Base-by-base conservation (phyloP, 352 stramenopile species). In the Phytophthora agathidicida region DNA sequence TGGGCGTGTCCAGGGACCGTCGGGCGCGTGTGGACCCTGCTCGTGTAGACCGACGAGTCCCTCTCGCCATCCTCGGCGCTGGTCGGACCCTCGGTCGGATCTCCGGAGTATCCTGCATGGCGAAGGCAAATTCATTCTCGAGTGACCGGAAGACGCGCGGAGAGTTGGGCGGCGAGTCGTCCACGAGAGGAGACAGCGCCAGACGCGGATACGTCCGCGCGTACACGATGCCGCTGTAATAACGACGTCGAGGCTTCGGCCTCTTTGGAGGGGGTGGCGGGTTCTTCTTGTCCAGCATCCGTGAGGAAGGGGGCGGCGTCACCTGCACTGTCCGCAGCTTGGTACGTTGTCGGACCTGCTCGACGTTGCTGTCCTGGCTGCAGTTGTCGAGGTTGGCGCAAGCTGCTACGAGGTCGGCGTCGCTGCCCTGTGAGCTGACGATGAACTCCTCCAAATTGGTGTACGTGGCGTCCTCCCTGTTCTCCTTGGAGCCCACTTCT, bases 221-320 rank as follows among this genome's bases (percentile, higher is more conserved):
- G 39, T 73, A 75, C 16, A 71, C 57, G 36, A 75, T 71, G 31
- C 65, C 52, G 9, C 30, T 36, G 9, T 48, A 66, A 48, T 55
- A 66, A 20, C n/a, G n/a, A n/a, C 39, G 68, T 32, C 45, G 71
- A 0, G 44, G 55, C 37, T 71, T 74, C 1, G 71, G 64, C 22
- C 66, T 39, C 35, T 69, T 75, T 0, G 80, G 80, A 13, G 80
- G 80, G 5, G 76, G 78, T 8, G 80, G 80, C n/a, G 80, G 80
- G 56, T 90, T 90, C 42, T 73, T 70, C 35, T 76, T 63, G 51
- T 90, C 78, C 22, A 87, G 58, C 80, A 90, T 90, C 30, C 80
- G 76, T 19, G 75, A 64, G 1, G 80, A 90, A 22, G 80, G 80
- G 10, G 80, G 80, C 17, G 80, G 80, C 23, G 80, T 90, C 35